Base-by-base conservation (phyloP, 306 rosid genomes). In the Cyclanthera cordifolia region DNA sequence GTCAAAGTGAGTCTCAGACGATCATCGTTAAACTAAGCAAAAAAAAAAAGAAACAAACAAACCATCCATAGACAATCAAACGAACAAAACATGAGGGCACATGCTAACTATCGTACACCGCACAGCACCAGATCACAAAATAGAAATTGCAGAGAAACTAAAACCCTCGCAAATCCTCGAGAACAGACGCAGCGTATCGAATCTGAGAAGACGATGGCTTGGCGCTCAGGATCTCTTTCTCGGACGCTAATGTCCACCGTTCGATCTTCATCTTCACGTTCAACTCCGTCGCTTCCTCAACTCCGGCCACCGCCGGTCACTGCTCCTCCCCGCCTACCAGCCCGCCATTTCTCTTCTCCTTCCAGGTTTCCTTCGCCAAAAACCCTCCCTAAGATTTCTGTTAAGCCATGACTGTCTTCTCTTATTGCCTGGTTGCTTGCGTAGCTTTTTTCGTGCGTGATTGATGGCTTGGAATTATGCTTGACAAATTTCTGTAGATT, bases 101-200 rank as follows among this genome's bases (percentile, higher is more conserved):
- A 70, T 8, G 8, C 0, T 13, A 70, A 11, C 49, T 70, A 20
- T 70, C 21, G 50, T 53, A 51, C 61, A 15, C 32, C 63, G 12
- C 15, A 7, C 14, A 19, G 12, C 50, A 41, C 12, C 64, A 6
- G 2, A 56, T 56, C 20, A 27, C 8, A 16, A 4, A 53, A n/a
- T n/a, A 14, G 24, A 4, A 24, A 66, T 21, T 13, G 39, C 53
- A 4, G 14, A 3, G 70, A 17, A 65, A 2, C 74, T 30, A 53
- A 84, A 84, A 84, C 92, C 92, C 80, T 80, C 57, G 16, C 72
- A 77, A 83, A 83, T 47, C 86, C n/a, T n/a, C n/a, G n/a, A n/a
- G n/a, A 13, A n/a, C 48, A 11, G 17, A 6, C 70, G 23, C 30
- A 12, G 50, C 46, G 21, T 17, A 8, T n/a, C n/a, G 45, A 7